Percentiles rank a stretch among this genome's conserved stretches.
phyloP scores from a whole-genome alignment of 2,329 filamentous ascomycete species.

The Botrytis paeoniae region DNA sequence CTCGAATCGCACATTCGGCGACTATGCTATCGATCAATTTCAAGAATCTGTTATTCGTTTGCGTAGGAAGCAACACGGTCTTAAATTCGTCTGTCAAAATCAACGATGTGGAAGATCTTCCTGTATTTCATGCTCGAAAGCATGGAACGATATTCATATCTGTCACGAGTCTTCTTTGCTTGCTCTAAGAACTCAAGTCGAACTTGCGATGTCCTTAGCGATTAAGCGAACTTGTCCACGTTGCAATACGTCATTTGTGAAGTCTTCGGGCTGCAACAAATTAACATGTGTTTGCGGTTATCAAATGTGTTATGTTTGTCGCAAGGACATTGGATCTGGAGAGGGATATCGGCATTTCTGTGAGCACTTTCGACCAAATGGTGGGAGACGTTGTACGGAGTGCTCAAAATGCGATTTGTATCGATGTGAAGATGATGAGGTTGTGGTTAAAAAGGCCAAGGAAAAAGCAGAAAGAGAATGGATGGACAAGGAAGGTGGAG shows the following conservation, averaged over 20 bases:
- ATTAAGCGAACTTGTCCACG: conserved; percentile 93
- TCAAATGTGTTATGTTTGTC: conserved; percentile 96
- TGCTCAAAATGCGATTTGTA: conserved; percentile 78
- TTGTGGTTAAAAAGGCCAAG: conserved; percentile 64
- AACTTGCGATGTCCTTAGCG: conserved; percentile 88
- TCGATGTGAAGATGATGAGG: conserved; percentile 68
- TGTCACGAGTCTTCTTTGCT: conserved; percentile 83
- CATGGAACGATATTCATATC: conserved; percentile 84
- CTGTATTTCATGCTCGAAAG: conserved; percentile 77
- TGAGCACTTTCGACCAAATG: conserved; percentile 84
- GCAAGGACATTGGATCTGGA: conserved; percentile 63
- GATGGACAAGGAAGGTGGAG: conserved; percentile 61
- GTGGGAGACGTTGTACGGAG: conserved; percentile 70
- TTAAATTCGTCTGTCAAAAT: conserved; percentile 74
- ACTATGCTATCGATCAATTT: conserved; percentile 48
- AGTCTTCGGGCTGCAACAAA: conserved; percentile 93
- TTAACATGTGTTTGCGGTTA: conserved; percentile 94
- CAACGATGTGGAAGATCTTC: conserved; percentile 66
- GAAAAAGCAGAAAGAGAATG: conserved; percentile 70
- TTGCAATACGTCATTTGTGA: conserved; percentile 90
- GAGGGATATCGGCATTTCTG: conserved; percentile 94
- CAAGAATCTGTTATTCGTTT: conserved; percentile 62
- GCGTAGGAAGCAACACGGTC: conserved; percentile 66
- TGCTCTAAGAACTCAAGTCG: conserved; percentile 82
- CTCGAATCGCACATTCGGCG: conserved; percentile 44